Base-by-base conservation (phyloP, 768 basidiomycete genomes). In the Leccinum uliginosum region DNA sequence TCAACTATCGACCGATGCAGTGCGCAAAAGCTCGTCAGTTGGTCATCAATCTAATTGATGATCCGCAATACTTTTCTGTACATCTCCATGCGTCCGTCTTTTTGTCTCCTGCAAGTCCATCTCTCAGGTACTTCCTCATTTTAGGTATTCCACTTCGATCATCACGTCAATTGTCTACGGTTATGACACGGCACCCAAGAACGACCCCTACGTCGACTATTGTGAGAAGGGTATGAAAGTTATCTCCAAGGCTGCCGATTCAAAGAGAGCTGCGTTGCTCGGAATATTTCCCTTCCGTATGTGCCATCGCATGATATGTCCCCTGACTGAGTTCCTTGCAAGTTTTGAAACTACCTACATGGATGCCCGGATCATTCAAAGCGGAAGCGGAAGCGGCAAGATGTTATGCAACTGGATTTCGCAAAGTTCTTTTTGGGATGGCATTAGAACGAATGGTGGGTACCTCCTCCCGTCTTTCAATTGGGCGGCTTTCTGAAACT, bases 1-100 rank as follows among this genome's bases (percentile, higher is more conserved):
- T 49, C 11, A 62, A 43, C 15, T 77, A 74, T 56, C 64, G 57
- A 15, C 68, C 73, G 2, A 63, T 74, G 47, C 76, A 79, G 53
- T 54, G 61, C 8, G 50, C 60, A 43, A 74, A 70, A 54, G 67
- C 70, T 23, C 67, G 64, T 32, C 67, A 67, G 8, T 53, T 77
- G 50, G 59, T 79, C 17, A 32, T 65, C 29, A 67, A 66, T n/a
- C 58, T 79, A 24, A 59, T 67, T 19, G 52, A 65, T 3, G 66
- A 64, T 40, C 70, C 76, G 23, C 57, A 54, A 21, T 56, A 58
- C 19, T 71, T 69, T 54, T 17, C 50, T 47, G 51, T 27, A 6
- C 72, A 77, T 47, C 26, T 63, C 11, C 56, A 65, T 11, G 43
- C 61, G 71, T 71, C 54, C 21, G 68, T 71, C 17, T 32, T 29